Conservation (phyloP, 371 early-diverging fungal species). For the Umbelopsis sp. region DNA sequence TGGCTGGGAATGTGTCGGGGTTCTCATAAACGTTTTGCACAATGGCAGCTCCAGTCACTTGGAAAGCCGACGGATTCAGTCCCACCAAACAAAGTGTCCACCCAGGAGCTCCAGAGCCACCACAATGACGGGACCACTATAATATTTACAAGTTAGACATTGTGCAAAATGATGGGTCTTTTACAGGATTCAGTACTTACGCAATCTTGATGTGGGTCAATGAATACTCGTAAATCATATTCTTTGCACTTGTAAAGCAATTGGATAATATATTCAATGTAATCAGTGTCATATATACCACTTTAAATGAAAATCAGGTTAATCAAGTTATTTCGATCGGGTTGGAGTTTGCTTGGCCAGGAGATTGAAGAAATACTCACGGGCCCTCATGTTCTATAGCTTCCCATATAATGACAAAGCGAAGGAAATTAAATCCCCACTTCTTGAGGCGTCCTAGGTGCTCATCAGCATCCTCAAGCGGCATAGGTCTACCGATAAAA, state of each 20-base stretch:
- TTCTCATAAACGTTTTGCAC: constrained; percentile 69
- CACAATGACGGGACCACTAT: constrained; percentile 77
- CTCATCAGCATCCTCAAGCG: constrained; percentile 81
- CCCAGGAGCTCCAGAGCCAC: constrained; percentile 87
- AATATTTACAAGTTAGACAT: neutral
- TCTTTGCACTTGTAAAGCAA: constrained; percentile 64
- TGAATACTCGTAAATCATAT: constrained; percentile 77
- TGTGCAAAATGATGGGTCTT: neutral
- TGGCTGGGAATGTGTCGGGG: constrained; percentile 69
- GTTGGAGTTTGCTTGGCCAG: neutral
- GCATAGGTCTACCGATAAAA: constrained; percentile 81
- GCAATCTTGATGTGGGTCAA: constrained; percentile 84
- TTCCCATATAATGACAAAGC: constrained; percentile 87
- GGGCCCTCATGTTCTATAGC: constrained; percentile 81
- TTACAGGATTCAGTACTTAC: constrained; percentile 35
- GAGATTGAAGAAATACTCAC: constrained; percentile 43
- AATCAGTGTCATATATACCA: constrained; percentile 85
- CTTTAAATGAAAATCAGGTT: constrained; percentile 28
- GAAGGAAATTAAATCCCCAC: constrained; percentile 83
- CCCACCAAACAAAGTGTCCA: constrained; percentile 84
- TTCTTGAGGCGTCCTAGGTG: constrained; percentile 72
- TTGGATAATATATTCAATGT: constrained; percentile 74
- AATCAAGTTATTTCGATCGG: neutral
- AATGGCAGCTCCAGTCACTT: constrained; percentile 71
- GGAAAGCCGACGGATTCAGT: constrained; percentile 65